A percentile compares a stretch with the other conserved stretches of the same genome.
These are phyloP conservation scores for Hortaea sp. DNA, from an alignment of 2,329 filamentous ascomycete species.

Conservation along the genomic window DNA sequence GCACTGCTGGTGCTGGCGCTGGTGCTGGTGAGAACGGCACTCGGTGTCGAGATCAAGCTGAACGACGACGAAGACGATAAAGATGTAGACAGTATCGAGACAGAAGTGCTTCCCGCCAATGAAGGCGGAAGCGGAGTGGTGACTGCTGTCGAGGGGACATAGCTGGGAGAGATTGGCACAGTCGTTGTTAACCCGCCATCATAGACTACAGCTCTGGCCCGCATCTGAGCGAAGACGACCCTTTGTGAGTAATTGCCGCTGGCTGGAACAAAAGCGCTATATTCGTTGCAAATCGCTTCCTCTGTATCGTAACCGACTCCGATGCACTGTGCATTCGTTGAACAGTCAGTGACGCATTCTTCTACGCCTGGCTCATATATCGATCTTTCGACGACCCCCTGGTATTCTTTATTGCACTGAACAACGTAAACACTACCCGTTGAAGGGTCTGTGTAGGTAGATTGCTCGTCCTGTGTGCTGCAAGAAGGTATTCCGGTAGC, in stretches of 20 bases:
- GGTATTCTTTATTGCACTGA: background rate
- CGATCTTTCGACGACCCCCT: background rate
- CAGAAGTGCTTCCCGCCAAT: background rate
- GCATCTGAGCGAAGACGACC: background rate
- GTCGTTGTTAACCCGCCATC: background rate
- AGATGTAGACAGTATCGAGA: background rate
- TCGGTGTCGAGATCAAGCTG: background rate
- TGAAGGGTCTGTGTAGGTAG: slow-evolving; percentile 1
- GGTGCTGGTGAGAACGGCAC: background rate
- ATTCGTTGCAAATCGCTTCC: background rate
- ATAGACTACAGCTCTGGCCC: background rate
- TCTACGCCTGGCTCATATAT: background rate
- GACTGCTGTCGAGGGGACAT: background rate
- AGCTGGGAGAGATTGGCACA: background rate
- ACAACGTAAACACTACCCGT: background rate
- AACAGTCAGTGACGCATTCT: slow-evolving; percentile 1
- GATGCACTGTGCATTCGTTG: background rate
- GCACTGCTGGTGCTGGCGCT: no score
- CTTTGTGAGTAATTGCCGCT: background rate
- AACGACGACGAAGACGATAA: background rate
- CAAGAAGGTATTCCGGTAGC: slow-evolving; percentile 1
- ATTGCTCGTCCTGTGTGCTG: background rate
- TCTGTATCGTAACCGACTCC: background rate
- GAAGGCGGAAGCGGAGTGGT: background rate
- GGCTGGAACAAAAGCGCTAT: background rate